Base-by-base conservation (phyloP, 2,329 filamentous ascomycete species). In the Aspergillus floridensis region DNA sequence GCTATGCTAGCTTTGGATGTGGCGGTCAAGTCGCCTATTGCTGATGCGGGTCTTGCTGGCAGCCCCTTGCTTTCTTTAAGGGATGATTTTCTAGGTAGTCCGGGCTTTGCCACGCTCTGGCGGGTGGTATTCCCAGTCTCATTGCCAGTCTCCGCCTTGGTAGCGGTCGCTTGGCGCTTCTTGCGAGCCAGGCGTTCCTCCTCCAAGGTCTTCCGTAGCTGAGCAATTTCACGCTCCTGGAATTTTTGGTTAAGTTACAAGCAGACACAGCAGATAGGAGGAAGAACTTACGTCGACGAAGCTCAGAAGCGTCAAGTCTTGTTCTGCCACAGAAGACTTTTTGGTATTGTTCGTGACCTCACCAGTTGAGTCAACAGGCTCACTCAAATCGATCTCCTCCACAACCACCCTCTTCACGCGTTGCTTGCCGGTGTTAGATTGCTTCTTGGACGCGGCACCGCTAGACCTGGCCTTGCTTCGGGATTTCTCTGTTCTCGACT, bases 131-230 rank as follows among this genome's bases (percentile, higher is more conserved):
- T 64, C 8, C 71, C 59, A 1, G 79, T 80, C 19, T 80, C 74
- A 49, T 79, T 77, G 2, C 72, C 71, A 24, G 65, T 65, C 21
- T 72, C 66, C 16, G 80, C 71, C 46, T 68, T 71, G 4, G 63
- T 54, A 5, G 63, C 58, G 51, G 60, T 68, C 12, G 70, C 69
- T 32, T 78, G 76, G 32, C 74, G 74, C 31, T 74, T 71, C 59
- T 77, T 78, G 44, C 75, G 75, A 21, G 77, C 76, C 31, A 80
- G 69, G 54, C 81, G 74, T 69, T 86, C 83, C 60, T 83, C 80
- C 67, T 87, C 85, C 6, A 87, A 65, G 14, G 76, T 79, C 65
- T 80, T 83, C 46, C 85, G 80, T 53, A 87, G 74, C 48, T 79
- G 76, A 31, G 80, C 80, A 65, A 86, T 81, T 55, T 83, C 79